Base-by-base conservation (phyloP, 2,329 filamentous ascomycete genomes). In the Cordyceps tenuipes region DNA sequence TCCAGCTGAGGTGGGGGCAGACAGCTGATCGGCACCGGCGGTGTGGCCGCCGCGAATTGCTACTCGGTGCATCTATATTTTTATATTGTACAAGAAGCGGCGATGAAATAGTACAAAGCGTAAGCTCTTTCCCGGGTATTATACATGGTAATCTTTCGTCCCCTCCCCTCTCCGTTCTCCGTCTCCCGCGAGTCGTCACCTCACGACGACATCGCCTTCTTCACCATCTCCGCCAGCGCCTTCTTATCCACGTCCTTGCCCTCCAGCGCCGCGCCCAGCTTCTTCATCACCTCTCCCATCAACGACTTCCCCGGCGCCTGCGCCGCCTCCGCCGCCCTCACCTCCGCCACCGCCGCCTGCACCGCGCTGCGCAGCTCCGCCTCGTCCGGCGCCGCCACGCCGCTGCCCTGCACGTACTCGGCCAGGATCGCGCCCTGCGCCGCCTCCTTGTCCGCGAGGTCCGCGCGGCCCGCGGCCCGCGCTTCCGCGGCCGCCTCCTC, bases 391-490 rank as follows among this genome's bases (percentile, higher is more conserved):
- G 78, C 79, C 71, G 85, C 76, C 13, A 90, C 80, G 8, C 80
- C 81, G 64, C 83, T 83, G 62, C 74, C 76, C 8, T 78, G 77
- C 4, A 83, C 76, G 71, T 90, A 91, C 66, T 85, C 84, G 44
- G 86, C 78, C 66, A 91, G 69, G 2, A 93, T 79, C 36, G 73
- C 73, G 53, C 87, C 75, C 73, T 92, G 87, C 12, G 75, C 76
- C 63, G 83, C 76, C 75, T 93, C 89, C 74, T 88, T 89, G 60
- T 84, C 82, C 0, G 82, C 86, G 41, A 93, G 73, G 69, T 93
- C 90, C 26, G 81, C 74, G 44, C 90, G 79, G 3, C 83, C 83
- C 1, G 85, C 88, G 1, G 72, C 73, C 3, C 47, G 52, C 46
- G 59, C 59, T 39, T 61, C 59, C 47, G 52, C 59, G 13, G 59